Conservation (phyloP, 331 rosid species). For the Quercus phellos region DNA sequence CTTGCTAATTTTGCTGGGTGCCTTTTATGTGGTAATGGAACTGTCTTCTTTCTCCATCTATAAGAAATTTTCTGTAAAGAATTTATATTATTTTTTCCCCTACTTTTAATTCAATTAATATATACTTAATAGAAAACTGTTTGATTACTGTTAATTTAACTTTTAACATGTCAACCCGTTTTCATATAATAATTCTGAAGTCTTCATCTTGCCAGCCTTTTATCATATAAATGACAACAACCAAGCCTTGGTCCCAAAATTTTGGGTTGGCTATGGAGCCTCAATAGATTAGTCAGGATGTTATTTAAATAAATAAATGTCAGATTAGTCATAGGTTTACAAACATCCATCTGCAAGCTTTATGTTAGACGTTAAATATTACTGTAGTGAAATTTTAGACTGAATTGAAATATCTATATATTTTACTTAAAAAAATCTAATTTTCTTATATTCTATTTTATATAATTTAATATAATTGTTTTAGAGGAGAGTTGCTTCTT, state of each 20-base stretch:
- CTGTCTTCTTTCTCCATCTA: background rate
- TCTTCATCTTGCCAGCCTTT: too few relatives aligned
- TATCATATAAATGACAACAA: too few relatives aligned
- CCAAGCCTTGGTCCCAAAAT: too few relatives aligned
- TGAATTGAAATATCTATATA: background rate
- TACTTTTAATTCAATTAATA: conserved; percentile 5
- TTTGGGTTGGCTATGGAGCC: too few relatives aligned
- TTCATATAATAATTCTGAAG: background rate
- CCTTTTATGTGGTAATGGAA: conserved; percentile 93
- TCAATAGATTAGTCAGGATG: too few relatives aligned
- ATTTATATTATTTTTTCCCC: background rate
- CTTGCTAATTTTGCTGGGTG: conserved; percentile 80
- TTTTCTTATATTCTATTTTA: background rate
- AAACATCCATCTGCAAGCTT: background rate
- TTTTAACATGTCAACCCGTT: background rate
- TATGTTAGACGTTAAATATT: background rate
- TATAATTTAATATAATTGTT: background rate
- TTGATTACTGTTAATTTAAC: background rate
- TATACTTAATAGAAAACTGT: background rate
- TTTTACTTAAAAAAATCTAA: background rate
- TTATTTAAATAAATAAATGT: background rate
- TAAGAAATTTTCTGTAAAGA: background rate
- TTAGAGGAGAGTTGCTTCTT: background rate
- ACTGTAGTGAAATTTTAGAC: background rate
- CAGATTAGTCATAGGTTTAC: background rate